phyloP scores from a whole-genome alignment of 225 moss, liverwort and hornwort species.

The Antitrichia curtipendula region DNA sequence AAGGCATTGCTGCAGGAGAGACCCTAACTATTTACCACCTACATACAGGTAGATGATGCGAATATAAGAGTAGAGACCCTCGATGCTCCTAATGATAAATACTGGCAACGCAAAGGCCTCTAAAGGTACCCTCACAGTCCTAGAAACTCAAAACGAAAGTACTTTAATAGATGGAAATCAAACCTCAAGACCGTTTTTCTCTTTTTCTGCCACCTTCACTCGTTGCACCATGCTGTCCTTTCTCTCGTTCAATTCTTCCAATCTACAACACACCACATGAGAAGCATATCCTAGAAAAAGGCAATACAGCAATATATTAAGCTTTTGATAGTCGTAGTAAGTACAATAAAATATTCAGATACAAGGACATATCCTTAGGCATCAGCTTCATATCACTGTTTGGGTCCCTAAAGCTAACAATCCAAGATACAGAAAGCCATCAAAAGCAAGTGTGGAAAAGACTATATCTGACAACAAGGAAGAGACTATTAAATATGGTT shows the following conservation, averaged over 20 bases:
- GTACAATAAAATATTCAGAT: background rate
- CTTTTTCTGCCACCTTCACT: conserved; percentile 90
- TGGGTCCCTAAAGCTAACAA: background rate
- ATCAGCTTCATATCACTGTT: background rate
- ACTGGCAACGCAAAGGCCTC: background rate
- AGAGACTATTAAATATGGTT: background rate
- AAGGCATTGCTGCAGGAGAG: background rate
- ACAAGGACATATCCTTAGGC: background rate
- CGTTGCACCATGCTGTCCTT: conserved; percentile 87
- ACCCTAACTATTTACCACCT: background rate
- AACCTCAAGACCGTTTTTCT: conserved; percentile 85
- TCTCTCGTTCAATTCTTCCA: conserved; percentile 77
- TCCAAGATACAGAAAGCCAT: background rate
- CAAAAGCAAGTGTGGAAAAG: background rate
- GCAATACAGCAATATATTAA: background rate
- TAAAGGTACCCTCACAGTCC: background rate
- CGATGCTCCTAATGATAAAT: background rate
- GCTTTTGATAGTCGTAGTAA: background rate
- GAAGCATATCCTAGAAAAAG: background rate
- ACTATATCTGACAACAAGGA: background rate
- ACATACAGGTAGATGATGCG: background rate
- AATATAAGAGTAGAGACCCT: background rate
- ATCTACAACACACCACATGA: conserved; percentile 23
- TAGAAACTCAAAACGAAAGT: background rate
- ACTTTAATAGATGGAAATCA: background rate